Percentiles rank a stretch among this genome's conserved stretches.
Evolutionary conservation across 305 asterid species (phyloP).

Genomic region (Solanum hybrid): DNA sequence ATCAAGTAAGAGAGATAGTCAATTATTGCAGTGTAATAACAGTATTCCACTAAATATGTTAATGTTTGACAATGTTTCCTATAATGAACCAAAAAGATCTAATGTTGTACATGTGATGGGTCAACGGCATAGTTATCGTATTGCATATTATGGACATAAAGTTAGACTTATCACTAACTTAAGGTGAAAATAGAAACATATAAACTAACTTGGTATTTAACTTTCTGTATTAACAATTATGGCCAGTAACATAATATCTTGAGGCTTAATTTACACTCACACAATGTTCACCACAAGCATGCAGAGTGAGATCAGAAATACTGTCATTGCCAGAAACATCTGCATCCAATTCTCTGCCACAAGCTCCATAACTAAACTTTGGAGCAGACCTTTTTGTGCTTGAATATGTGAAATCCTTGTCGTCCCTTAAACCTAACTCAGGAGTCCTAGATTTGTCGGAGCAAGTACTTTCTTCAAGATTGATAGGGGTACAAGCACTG

Average conservation of each 20-base stretch:
- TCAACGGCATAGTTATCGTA: background rate
- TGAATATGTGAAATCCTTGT: conserved; percentile 22
- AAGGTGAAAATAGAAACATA: background rate
- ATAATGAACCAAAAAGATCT: background rate
- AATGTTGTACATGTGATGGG: background rate
- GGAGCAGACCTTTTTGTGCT: conserved; percentile 29
- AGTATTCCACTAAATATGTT: background rate
- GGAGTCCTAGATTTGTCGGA: conserved; percentile 42
- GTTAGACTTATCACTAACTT: background rate
- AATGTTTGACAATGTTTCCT: background rate
- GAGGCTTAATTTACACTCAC: conserved; percentile 36
- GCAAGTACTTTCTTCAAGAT: conserved; percentile 41
- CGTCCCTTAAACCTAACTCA: conserved; percentile 24
- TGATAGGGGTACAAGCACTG: conserved; percentile 29
- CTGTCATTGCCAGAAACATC: conserved; percentile 26
- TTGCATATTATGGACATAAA: background rate
- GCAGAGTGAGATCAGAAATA: conserved; percentile 17
- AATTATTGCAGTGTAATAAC: conserved; percentile 2
- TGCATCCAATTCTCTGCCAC: conserved; percentile 21
- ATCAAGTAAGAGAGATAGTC: conserved; percentile 7
- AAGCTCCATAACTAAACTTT: conserved; percentile 24
- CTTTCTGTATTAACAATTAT: background rate
- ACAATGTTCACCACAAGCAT: conserved; percentile 37
- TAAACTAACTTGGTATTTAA: background rate
- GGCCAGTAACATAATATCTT: background rate